phyloP scores from a whole-genome alignment of 2,329 filamentous ascomycete species.

The Aspergillus felis region DNA sequence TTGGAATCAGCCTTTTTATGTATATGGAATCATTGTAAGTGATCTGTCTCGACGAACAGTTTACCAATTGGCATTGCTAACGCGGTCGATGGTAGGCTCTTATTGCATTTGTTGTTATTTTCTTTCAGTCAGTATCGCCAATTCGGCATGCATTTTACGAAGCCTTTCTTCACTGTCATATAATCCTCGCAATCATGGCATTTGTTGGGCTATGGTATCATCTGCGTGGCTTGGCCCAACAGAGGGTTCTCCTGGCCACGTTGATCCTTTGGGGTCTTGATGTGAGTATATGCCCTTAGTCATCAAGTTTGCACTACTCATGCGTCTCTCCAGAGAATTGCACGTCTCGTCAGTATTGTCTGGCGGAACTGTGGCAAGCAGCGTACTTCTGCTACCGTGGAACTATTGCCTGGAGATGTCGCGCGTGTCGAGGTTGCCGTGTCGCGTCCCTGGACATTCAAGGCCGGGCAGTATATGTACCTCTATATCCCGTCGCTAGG shows the following conservation, averaged over 20 bases:
- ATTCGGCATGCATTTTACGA: slow-evolving; percentile 45
- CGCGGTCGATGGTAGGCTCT: slow-evolving; percentile 29
- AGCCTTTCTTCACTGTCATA: slow-evolving; percentile 42
- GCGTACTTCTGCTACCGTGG: slow-evolving; percentile 49
- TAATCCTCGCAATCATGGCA: slow-evolving; percentile 35
- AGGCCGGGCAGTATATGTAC: slow-evolving; percentile 52
- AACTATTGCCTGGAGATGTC: slow-evolving; percentile 54
- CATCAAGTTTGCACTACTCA: slow-evolving; percentile 16
- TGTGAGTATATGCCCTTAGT: slow-evolving; percentile 21
- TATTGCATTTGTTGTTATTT: slow-evolving; percentile 35
- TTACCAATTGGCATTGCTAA: slow-evolving; percentile 56
- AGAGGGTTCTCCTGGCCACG: slow-evolving; percentile 28
- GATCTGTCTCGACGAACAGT: slow-evolving; percentile 57
- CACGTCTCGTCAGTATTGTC: slow-evolving; percentile 44
- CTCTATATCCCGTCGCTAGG: slow-evolving; percentile 50
- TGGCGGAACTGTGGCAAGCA: slow-evolving; percentile 50
- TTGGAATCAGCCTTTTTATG: slow-evolving; percentile 26
- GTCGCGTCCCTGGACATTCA: slow-evolving; percentile 29
- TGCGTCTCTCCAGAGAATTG: slow-evolving; percentile 32
- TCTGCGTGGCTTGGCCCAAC: slow-evolving; percentile 25
- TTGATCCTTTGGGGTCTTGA: slow-evolving; percentile 33
- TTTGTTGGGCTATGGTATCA: slow-evolving; percentile 39
- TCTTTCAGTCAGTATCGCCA: slow-evolving; percentile 39
- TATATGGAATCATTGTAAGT: slow-evolving; percentile 30
- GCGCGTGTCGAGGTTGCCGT: slow-evolving; percentile 42